Evolutionary conservation across 2,329 filamentous ascomycete species (phyloP).

Genomic region (Pyrenochaeta sp.): DNA sequence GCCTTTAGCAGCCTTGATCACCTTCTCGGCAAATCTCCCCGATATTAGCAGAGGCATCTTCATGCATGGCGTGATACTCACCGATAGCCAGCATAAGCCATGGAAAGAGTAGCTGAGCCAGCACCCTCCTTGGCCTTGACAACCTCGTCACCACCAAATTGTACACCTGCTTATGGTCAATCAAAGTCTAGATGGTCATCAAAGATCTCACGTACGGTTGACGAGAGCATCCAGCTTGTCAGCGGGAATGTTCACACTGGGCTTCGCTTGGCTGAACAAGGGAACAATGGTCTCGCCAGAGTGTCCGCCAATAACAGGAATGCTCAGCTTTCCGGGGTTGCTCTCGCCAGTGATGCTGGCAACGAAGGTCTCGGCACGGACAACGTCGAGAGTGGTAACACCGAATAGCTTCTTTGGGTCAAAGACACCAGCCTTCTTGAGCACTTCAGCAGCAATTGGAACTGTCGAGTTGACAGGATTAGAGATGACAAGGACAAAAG

Average conservation of each 20-base stretch:
- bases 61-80: slow-evolving; percentile 52
- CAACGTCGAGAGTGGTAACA: slow-evolving; percentile 98
- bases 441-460: slow-evolving; percentile 94
- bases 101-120: slow-evolving; percentile 89
- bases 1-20: slow-evolving; percentile 87
- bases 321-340: slow-evolving; percentile 81
- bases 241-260: slow-evolving; percentile 78
- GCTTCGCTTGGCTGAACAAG: slow-evolving; percentile 90
- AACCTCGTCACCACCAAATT: slow-evolving; percentile 97
- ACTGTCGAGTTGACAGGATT: slow-evolving; percentile 99
- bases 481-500: slow-evolving; percentile 95
- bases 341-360: slow-evolving; percentile 83
- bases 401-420: slow-evolving; percentile 96
- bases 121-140: slow-evolving; percentile 93
- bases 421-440: slow-evolving; percentile 93
- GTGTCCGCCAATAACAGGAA: slow-evolving; percentile 96
- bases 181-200: too few species aligned
- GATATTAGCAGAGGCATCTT: slow-evolving; percentile 13
- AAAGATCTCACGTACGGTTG: slow-evolving; percentile 69
- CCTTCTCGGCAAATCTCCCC: slow-evolving; percentile 86
- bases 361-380: slow-evolving; percentile 96
- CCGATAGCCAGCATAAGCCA: slow-evolving; percentile 96
- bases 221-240: slow-evolving; percentile 92
- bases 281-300: slow-evolving; percentile 98
- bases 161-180: slow-evolving; percentile 66